Evolutionary conservation across 2,329 filamentous ascomycete genomes (phyloP).

Genomic region (Diaporthe nobilis): DNA sequence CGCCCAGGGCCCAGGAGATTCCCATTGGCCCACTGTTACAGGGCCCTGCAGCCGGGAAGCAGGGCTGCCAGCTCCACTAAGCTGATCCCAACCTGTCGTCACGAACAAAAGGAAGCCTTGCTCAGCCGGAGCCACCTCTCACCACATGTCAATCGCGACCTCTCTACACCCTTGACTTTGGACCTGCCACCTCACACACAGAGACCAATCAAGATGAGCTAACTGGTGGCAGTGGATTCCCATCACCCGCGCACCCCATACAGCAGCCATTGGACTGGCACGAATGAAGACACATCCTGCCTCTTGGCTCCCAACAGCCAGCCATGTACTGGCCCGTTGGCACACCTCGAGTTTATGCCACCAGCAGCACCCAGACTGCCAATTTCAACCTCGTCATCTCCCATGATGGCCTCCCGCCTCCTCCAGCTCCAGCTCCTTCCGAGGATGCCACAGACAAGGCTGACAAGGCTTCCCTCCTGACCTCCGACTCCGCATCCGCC

Average conservation of each 20-base stretch:
- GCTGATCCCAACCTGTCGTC: slow-evolving; percentile 25
- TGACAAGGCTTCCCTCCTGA: slow-evolving; percentile 44
- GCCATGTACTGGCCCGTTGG: slow-evolving; percentile 94
- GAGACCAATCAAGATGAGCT: slow-evolving; percentile 38
- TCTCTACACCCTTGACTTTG: background rate
- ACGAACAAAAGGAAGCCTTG: slow-evolving; percentile 14
- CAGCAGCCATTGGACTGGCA: slow-evolving; percentile 36
- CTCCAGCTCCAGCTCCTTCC: slow-evolving; percentile 45
- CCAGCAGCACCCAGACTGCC: slow-evolving; percentile 74
- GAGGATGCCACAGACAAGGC: slow-evolving; percentile 50
- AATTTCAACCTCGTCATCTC: slow-evolving; percentile 66
- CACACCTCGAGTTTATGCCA: slow-evolving; percentile 86
- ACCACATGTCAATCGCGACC: slow-evolving; percentile 25
- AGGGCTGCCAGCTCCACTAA: slow-evolving; percentile 24
- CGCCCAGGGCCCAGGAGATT: background rate
- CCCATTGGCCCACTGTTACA: slow-evolving; percentile 10
- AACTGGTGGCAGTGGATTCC: slow-evolving; percentile 20
- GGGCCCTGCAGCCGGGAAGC: slow-evolving; percentile 13
- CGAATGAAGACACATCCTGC: slow-evolving; percentile 53
- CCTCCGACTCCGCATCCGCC: slow-evolving; percentile 44
- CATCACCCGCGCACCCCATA: slow-evolving; percentile 13
- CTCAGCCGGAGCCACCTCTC: slow-evolving; percentile 13
- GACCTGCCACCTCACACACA: slow-evolving; percentile 10
- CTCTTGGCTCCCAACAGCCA: slow-evolving; percentile 48
- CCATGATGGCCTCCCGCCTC: slow-evolving; percentile 70